Base-by-base conservation (phyloP, 2,329 filamentous ascomycete species). In the Diplocarpon rosae region DNA sequence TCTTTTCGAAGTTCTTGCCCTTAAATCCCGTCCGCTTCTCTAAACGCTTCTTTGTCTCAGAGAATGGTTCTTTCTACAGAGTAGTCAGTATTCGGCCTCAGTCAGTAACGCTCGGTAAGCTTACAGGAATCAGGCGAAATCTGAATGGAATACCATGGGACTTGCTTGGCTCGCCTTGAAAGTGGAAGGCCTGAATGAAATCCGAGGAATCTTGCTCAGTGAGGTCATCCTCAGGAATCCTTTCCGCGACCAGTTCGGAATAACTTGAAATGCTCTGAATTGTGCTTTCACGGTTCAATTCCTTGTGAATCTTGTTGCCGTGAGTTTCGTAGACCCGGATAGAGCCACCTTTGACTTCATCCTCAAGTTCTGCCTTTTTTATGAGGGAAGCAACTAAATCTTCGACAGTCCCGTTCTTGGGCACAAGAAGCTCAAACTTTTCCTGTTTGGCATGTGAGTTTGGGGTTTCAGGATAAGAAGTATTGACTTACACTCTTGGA, bases 1-100 rank as follows among this genome's bases (percentile, higher is more conserved):
- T 92, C 72, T 96, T 96, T 65, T 98, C 90, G 55, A 98, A 89
- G 53, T 87, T 87, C 71, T 98, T 98, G 64, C 92, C 93, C 66
- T 95, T 95, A 67, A 98, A 81, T 20, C 89, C 89, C 0, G 86
- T 95, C 47, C 90, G 76, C 64, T 89, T 90, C 56, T 92, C 89
- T 3, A 98, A 70, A n/a, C 92, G 80, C 66, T 94, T 87, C 69
- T 90, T 95, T 35, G 89, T 95, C 29, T 96, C 86, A 47, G 78
- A 80, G 66, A 98, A 96, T 32, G 73, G 71, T 63, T 98, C 92
- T 43, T 80, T 85, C 78, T 90, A 41, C 9, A 27, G 2, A 32
- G 11, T 9, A 3, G 5, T 12, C n/a, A 12, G n/a, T 24, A 24
- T 7, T 24, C 4, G 7, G 20, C 20, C 20, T 7, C 20, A 7